Percentiles rank a stretch among this genome's conserved stretches.
phyloP scores from a whole-genome alignment of 1,284 basidiomycete genomes.

The Neolentinus lepideus region DNA sequence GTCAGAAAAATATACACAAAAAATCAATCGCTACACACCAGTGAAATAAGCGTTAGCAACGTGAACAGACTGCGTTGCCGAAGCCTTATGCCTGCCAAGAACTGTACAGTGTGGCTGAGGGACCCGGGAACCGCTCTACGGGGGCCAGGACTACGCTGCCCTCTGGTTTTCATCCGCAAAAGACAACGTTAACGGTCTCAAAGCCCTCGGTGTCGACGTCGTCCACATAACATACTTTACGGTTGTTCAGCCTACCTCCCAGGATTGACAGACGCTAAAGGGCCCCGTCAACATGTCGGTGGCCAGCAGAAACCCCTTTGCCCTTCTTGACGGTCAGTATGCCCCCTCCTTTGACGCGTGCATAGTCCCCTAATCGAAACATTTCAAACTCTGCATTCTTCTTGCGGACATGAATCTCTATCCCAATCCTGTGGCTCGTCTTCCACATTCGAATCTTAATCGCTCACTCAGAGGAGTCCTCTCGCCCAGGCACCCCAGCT shows the following conservation, averaged over 20 bases:
- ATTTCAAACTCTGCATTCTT: not conserved
- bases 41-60: slow-evolving; percentile 48
- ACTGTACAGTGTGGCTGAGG: slow-evolving; percentile 32
- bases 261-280: slow-evolving; percentile 33
- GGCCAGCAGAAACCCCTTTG: slow-evolving; percentile 78
- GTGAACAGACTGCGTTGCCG: slow-evolving; percentile 3
- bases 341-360: not conserved
- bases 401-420: slow-evolving; percentile 2
- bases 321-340: slow-evolving; percentile 64
- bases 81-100: slow-evolving; percentile 18
- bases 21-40: slow-evolving; percentile 33
- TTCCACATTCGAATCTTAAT: not conserved
- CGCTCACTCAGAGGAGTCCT: slow-evolving; percentile 17
- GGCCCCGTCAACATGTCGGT: slow-evolving; percentile 80
- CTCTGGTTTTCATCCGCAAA: slow-evolving; percentile 12
- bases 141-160: slow-evolving; percentile 4
- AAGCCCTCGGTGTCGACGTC: slow-evolving; percentile 4
- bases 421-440: not conserved
- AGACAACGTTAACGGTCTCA: slow-evolving; percentile 3
- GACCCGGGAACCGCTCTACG: slow-evolving; percentile 18
- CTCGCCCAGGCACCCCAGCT: slow-evolving; percentile 32
- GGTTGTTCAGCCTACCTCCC: slow-evolving; percentile 3
- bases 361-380: not conserved
- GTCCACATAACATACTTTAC: not conserved
- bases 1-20: slow-evolving; percentile 4